Conservation (phyloP, 2,329 filamentous ascomycete genomes). For the Fusarium xylarioides region DNA sequence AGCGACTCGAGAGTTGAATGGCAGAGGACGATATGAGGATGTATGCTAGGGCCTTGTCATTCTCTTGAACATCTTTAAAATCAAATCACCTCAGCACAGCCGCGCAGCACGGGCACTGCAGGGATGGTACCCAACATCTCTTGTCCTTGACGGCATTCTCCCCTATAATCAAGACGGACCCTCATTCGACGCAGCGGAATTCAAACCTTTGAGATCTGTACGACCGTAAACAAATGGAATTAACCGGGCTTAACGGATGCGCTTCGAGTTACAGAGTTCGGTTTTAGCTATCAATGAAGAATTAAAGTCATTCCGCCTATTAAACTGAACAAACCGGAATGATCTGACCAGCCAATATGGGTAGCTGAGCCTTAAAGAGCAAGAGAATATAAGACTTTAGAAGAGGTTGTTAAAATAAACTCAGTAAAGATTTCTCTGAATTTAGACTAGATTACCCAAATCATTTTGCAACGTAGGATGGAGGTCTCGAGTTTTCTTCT, state of each 20-base stretch:
- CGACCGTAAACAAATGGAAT: neutral
- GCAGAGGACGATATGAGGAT: neutral
- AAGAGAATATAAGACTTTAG: too few species aligned
- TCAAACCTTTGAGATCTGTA: neutral
- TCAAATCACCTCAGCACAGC: neutral
- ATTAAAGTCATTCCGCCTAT: neutral
- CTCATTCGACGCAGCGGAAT: neutral
- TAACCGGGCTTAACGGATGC: neutral
- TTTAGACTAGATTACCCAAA: too few species aligned
- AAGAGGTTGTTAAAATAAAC: too few species aligned
- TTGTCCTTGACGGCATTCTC: neutral
- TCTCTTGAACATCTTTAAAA: neutral
- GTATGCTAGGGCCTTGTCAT: neutral
- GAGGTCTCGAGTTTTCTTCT: too few species aligned
- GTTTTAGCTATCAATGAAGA: neutral
- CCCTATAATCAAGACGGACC: neutral
- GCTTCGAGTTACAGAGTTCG: neutral
- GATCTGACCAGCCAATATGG: constrained; percentile 4
- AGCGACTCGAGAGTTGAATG: neutral
- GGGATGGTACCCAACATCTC: neutral
- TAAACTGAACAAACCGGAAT: neutral
- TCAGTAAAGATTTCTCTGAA: too few species aligned
- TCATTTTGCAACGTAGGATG: too few species aligned
- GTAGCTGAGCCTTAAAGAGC: neutral
- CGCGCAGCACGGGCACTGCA: neutral